Evolutionary conservation across 257 asterid genomes (phyloP), one percentile per base, ranked within the genome.

Genomic region (Solanum appendiculatum): DNA sequence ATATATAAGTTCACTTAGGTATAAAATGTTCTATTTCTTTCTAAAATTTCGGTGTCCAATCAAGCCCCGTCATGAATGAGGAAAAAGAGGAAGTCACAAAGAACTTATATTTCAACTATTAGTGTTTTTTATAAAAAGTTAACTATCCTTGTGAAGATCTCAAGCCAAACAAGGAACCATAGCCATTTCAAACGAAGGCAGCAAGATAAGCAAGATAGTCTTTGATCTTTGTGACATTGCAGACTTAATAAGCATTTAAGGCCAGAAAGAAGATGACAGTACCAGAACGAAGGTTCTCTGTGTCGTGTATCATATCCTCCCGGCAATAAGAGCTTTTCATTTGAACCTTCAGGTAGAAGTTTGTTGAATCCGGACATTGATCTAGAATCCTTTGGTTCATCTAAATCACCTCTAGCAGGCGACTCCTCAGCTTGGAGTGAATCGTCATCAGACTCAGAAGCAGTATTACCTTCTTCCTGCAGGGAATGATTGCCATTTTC

Each of bases 241-340:
- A 46, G 51, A 40, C 78, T 73, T 27, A 72, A 34, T 44, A 72
- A 37, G 56, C 9, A 72, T 58, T 69, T 46, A 64, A 84, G 44
- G 60, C 69, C 48, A 83, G 85, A 13, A 78, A 68, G 46, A 85
- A 78, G 54, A 64, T 9, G 37, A 40, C 85, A 60, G 87, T 93
- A 97, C 99, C 98, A 93, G 89, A 93, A 95, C 74, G 91, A 64
- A 89, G 99, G 99, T 87, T 97, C 99, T 84, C 98, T 92, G 86
- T 92, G 94, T 46, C 95, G 94, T 60, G 94, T 97, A 86, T 94
- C 87, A 90, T 97, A 96, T 77, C 97, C 96, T 74, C 96, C 94
- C 9, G 95, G 97, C 51, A 87, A 86, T 3, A 70, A 29, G 60
- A 86, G 44, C 85, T 84, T 84, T 33, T 27, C 48, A 27, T 73